Percentiles rank a stretch among this genome's conserved stretches.
Evolutionary conservation across 2,329 filamentous ascomycete genomes (phyloP).

Genomic region (Diplodia corticola): DNA sequence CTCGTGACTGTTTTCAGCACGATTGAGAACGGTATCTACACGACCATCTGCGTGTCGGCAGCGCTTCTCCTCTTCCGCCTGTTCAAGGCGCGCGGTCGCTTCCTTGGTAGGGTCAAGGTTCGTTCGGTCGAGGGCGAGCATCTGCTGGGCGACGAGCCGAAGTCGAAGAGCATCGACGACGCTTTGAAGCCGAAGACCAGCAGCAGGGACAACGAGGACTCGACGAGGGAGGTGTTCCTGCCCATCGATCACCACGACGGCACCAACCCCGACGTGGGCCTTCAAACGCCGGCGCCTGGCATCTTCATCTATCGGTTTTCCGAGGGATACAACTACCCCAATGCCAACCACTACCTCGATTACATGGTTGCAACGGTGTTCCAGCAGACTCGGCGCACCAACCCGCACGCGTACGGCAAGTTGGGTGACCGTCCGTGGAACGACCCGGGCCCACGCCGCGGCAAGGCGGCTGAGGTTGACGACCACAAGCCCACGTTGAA

Average conservation of each 20-base stretch:
- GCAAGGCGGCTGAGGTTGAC: slow-evolving; percentile 48
- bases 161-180: slow-evolving; percentile 40
- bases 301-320: slow-evolving; percentile 96
- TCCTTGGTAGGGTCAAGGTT: slow-evolving; percentile 80
- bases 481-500: slow-evolving; percentile 69
- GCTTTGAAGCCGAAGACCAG: slow-evolving; percentile 19
- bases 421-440: slow-evolving; percentile 78
- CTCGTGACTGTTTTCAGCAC: slow-evolving; percentile 82
- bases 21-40: slow-evolving; percentile 93
- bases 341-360: slow-evolving; percentile 85
- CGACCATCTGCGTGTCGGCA: slow-evolving; percentile 74
- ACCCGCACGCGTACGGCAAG: slow-evolving; percentile 61
- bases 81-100: slow-evolving; percentile 76
- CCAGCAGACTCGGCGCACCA: slow-evolving; percentile 71
- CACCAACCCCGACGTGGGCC: slow-evolving; percentile 78
- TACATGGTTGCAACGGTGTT: slow-evolving; percentile 53
- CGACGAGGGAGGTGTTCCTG: slow-evolving; percentile 77
- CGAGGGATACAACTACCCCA: slow-evolving; percentile 95
- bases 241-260: slow-evolving; percentile 87
- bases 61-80: slow-evolving; percentile 81
- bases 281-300: slow-evolving; percentile 83
- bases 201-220: slow-evolving; percentile 45
- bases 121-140: slow-evolving; percentile 82
- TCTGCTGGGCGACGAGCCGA: slow-evolving; percentile 63
- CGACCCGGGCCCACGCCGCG: slow-evolving; percentile 73